Percentiles rank a stretch among this genome's conserved stretches.
Evolutionary conservation across 2,329 filamentous ascomycete species (phyloP).

Genomic region (Aspergillus ustus): DNA sequence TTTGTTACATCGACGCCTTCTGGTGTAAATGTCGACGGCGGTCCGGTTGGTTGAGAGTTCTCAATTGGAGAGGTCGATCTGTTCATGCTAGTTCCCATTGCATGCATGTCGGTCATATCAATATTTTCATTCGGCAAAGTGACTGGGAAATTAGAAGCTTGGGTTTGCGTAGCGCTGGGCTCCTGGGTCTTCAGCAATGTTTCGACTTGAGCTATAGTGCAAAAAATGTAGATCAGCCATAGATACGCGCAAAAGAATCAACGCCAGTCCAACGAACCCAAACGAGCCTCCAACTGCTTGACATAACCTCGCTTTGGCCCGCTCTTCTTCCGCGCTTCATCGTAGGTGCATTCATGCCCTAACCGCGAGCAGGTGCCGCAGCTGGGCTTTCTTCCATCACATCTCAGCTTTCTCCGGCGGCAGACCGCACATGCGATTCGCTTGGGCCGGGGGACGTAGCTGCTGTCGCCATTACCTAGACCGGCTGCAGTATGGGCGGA

Average conservation of each 20-base stretch:
- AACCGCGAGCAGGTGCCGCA: slow-evolving; percentile 89
- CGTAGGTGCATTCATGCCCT: slow-evolving; percentile 85
- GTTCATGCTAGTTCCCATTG: slow-evolving; percentile 27
- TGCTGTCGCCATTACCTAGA: slow-evolving; percentile 49
- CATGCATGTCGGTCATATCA: slow-evolving; percentile 30
- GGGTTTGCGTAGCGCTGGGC: slow-evolving; percentile 36
- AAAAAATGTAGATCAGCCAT: slow-evolving; percentile 19
- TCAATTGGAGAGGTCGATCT: slow-evolving; percentile 31
- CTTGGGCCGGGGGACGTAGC: slow-evolving; percentile 79
- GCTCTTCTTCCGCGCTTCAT: slow-evolving; percentile 91
- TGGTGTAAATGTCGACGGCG: slow-evolving; percentile 27
- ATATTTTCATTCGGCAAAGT: slow-evolving; percentile 36
- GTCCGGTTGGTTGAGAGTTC: slow-evolving; percentile 22
- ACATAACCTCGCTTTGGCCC: slow-evolving; percentile 94
- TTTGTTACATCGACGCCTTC: slow-evolving; percentile 30
- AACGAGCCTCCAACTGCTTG: slow-evolving; percentile 86
- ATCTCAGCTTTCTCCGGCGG: slow-evolving; percentile 87
- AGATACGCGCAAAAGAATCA: neutral
- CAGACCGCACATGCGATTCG: slow-evolving; percentile 94
- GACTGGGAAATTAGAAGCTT: slow-evolving; percentile 28
- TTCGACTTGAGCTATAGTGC: slow-evolving; percentile 80
- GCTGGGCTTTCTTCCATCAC: slow-evolving; percentile 81
- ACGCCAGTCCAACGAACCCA: slow-evolving; percentile 67
- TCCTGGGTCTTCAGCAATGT: slow-evolving; percentile 84
- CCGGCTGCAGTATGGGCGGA: slow-evolving; percentile 37